These are phyloP conservation scores for Perkinsus marinus DNA, from an alignment of 169 alveolate genomes.

Conservation along the genomic window DNA sequence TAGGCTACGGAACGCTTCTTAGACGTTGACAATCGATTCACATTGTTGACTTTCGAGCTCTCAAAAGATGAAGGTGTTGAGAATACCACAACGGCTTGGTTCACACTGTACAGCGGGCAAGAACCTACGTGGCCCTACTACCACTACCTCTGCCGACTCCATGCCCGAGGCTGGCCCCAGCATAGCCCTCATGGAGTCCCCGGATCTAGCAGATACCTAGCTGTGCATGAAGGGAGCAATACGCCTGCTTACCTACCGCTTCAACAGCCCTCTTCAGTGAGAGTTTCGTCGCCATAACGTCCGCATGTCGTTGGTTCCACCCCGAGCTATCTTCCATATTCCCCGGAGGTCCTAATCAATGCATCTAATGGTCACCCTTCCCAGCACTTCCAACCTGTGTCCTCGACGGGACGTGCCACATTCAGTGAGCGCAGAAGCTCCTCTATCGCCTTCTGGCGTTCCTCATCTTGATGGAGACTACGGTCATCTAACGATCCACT, in stretches of 20 bases:
- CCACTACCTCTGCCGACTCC: too few relatives aligned
- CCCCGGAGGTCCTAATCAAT: neutral
- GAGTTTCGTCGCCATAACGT: neutral
- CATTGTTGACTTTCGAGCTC: too few relatives aligned
- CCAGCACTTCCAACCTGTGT: neutral
- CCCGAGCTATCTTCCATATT: too few relatives aligned
- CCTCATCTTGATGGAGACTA: neutral
- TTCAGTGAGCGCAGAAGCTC: neutral
- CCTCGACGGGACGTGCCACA: neutral
- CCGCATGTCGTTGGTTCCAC: neutral
- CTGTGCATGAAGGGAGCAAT: too few relatives aligned
- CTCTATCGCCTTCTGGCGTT: neutral
- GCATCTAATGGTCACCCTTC: neutral
- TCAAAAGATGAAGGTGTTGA: too few relatives aligned
- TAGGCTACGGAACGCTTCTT: too few relatives aligned
- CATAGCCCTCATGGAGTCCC: too few relatives aligned
- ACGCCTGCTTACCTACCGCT: too few relatives aligned
- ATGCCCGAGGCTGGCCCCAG: neutral
- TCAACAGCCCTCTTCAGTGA: neutral
- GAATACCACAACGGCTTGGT: too few relatives aligned
- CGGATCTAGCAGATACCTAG: neutral
- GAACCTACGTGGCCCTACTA: too few relatives aligned
- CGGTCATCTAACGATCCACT: neutral
- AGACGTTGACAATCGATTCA: too few relatives aligned
- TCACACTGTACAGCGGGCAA: too few relatives aligned